Evolutionary conservation across 768 basidiomycete genomes (phyloP), one percentile per base, ranked within the genome.

Genomic region (Chalciporus pseudorubinellus): DNA sequence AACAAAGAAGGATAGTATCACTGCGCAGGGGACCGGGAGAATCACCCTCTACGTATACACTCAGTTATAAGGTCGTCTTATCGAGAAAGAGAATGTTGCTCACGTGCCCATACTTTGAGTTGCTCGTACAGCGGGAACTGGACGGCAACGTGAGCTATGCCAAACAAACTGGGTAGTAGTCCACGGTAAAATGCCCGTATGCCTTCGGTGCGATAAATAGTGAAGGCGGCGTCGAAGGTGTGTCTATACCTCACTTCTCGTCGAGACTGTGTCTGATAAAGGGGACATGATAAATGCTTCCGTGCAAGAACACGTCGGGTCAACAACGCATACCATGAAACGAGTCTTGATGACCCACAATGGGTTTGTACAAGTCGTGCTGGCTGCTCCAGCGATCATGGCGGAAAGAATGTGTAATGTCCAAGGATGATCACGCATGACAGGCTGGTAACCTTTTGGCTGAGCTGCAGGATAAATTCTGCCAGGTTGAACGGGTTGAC

Each of bases 291-390:
- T 58, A 60, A 48, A 57, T 31, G 54, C 6, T n/a, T 18, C 19
- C 18, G 40, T 29, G 46, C 50, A 48, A 42, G 44, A 39, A n/a
- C 34, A n/a, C 6, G 4, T 16, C 12, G 44, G 45, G 40, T 39
- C 20, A 28, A 39, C 14, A 43, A 40, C 4, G 51, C 75, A 57
- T 57, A 95, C 95, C 97, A 98, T 98, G 74, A 98, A 98, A 24
- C 97, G 84, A 20, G 95, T 98, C 76, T 98, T 98, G 70, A 99
- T 94, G 38, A 99, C 93, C 97, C 97, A 99, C 7, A 99, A 70
- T 0, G 97, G 97, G 71, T 92, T 98, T 21, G 97, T 98, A 62
- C 87, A 87, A 46, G 92, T 82, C 6, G 97, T 97, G 63, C 95
- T 95, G 18, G 87, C 76, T 6, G 92, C 95, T 12, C 97, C 97